Percentiles rank a stretch among this genome's conserved stretches.
phyloP scores from a whole-genome alignment of 192 early-diverging fungal genomes.

The Coemansia sp. region DNA sequence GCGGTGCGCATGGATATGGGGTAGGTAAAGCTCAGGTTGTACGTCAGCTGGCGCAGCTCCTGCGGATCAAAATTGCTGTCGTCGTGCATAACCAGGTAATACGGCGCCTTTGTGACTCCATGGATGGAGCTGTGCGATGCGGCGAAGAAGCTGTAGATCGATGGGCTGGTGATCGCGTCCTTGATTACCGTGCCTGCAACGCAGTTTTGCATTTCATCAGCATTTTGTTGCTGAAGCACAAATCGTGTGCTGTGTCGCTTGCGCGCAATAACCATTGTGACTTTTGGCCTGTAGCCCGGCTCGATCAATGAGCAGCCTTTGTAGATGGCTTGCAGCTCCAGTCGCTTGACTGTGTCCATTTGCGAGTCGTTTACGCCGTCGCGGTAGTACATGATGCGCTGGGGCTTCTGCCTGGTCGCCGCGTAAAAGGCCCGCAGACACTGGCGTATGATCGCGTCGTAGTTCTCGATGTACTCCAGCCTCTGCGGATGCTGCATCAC shows the following conservation, averaged over 20 bases:
- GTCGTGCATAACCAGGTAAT: constrained; percentile 45
- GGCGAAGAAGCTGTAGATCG: constrained; percentile 28
- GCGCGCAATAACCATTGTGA: constrained; percentile 29
- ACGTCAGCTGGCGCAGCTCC: constrained; percentile 19
- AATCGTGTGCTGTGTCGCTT: constrained; percentile 40
- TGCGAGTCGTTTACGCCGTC: constrained; percentile 57
- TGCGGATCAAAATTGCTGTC: constrained; percentile 12
- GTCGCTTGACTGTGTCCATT: constrained; percentile 18
- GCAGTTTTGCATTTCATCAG: constrained; percentile 16
- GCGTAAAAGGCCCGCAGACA: constrained; percentile 43
- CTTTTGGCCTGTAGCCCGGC: constrained; percentile 13
- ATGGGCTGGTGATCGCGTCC: not conserved
- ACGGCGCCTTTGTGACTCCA: constrained; percentile 22
- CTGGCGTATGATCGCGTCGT: constrained; percentile 41
- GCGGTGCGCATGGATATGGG: constrained; percentile 20
- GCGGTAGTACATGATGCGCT: constrained; percentile 61
- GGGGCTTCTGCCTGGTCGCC: constrained; percentile 46
- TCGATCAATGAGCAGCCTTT: constrained; percentile 25
- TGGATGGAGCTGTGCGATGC: constrained; percentile 22
- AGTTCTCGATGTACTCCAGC: constrained; percentile 39
- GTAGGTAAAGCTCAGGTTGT: constrained; percentile 33
- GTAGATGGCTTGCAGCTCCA: constrained; percentile 29
- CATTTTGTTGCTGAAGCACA: not conserved
- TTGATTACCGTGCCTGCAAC: constrained; percentile 25
- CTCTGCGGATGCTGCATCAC: constrained; percentile 44